A percentile compares a stretch with the other conserved stretches of the same genome.
phyloP scores from a whole-genome alignment of 192 early-diverging fungal genomes.

The Funneliformis geosporum region DNA sequence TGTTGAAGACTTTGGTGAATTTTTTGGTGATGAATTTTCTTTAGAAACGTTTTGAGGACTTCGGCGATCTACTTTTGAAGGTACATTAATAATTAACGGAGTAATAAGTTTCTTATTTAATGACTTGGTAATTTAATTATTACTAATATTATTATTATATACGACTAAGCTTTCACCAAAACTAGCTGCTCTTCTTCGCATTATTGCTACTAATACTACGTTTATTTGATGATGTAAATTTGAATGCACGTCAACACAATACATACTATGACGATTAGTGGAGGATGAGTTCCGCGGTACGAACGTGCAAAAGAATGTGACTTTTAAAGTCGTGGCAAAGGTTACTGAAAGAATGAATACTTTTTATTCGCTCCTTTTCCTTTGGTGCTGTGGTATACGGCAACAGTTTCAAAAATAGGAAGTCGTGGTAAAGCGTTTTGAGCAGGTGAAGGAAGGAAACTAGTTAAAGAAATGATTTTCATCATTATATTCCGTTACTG shows the following conservation, averaged over 20 bases:
- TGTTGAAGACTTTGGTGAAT: background rate
- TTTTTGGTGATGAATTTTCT: background rate
- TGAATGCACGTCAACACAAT: slow-evolving; percentile 1
- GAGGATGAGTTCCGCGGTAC: background rate
- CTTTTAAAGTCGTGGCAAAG: background rate
- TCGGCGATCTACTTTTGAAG: background rate
- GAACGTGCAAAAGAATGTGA: background rate
- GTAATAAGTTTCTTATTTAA: background rate
- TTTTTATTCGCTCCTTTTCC: background rate
- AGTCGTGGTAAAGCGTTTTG: background rate
- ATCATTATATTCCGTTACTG: slow-evolving; percentile 7
- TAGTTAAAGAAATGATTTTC: slow-evolving; percentile 15
- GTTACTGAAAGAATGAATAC: background rate
- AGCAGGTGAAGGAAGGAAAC: slow-evolving; percentile 9
- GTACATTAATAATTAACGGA: background rate
- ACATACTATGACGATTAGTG: slow-evolving; percentile 18
- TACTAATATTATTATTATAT: background rate
- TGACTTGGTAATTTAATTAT: background rate
- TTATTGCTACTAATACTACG: background rate
- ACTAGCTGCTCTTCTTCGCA: background rate
- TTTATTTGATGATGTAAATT: background rate
- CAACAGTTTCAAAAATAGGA: background rate
- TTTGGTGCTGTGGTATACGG: background rate
- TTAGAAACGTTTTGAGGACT: background rate
- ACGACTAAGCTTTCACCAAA: background rate